Evolutionary conservation across 139 green algal genomes (phyloP).

Genomic region (Edaphochlamys debaryana): DNA sequence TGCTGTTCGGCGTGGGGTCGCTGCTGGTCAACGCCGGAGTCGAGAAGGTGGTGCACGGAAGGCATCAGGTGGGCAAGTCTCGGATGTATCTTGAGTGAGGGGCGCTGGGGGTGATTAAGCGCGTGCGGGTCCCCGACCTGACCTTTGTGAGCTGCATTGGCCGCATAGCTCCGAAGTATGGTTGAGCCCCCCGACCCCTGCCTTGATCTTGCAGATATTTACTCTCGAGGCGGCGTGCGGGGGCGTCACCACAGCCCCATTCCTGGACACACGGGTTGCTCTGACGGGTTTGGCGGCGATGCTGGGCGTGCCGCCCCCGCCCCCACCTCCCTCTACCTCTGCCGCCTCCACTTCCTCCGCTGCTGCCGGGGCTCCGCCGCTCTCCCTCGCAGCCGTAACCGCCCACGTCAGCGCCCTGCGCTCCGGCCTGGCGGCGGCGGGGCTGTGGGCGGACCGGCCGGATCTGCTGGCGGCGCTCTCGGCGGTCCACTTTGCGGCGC

Average conservation of each 20-base stretch:
- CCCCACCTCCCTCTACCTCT: no score
- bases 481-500: neutral
- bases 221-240: no score
- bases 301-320: neutral
- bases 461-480: constrained; percentile 1
- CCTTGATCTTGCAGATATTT: no score
- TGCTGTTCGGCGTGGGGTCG: neutral
- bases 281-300: neutral
- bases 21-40: neutral
- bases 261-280: constrained; percentile 8
- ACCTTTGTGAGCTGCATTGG: no score
- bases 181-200: no score
- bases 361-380: no score
- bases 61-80: no score
- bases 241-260: neutral
- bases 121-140: no score
- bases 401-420: neutral
- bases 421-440: neutral
- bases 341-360: no score
- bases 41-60: constrained; percentile 24
- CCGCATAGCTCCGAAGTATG: no score
- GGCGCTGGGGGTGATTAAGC: neutral
- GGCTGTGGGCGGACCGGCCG: constrained; percentile 10
- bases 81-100: no score
- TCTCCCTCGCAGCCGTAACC: neutral